Conservation (phyloP, 495 filamentous ascomycete species). For the Neurospora terricola region DNA sequence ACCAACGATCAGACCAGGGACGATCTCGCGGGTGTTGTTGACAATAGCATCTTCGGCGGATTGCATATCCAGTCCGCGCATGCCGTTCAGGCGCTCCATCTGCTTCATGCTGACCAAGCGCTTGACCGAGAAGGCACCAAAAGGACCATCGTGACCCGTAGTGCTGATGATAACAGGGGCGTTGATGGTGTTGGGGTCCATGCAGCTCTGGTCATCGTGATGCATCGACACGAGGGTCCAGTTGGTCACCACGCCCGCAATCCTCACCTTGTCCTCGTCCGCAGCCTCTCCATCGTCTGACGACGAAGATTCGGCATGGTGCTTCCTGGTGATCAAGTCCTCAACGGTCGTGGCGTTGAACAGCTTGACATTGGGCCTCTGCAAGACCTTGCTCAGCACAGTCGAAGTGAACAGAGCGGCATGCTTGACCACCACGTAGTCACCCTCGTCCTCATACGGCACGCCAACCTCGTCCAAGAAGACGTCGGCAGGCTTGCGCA, state of each 20-base stretch:
- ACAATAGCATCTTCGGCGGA: constrained; percentile 83
- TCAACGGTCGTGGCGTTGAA: constrained; percentile 91
- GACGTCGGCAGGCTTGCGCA: constrained; percentile 80
- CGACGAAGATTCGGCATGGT: constrained; percentile 1
- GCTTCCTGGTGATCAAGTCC: constrained; percentile 70
- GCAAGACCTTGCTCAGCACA: constrained; percentile 66
- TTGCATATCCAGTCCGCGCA: constrained; percentile 89
- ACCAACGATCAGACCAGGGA: constrained; percentile 79
- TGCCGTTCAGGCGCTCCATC: constrained; percentile 74
- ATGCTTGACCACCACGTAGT: constrained; percentile 87
- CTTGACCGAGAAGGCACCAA: constrained; percentile 83
- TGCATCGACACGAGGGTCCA: constrained; percentile 88
- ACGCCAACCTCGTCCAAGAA: constrained; percentile 74
- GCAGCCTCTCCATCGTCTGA: constrained; percentile 24
- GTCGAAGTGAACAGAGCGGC: constrained; percentile 86
- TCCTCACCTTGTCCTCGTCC: constrained; percentile 40
- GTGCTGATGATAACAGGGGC: constrained; percentile 76
- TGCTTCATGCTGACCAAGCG: constrained; percentile 72
- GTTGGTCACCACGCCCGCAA: constrained; percentile 87
- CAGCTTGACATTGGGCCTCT: constrained; percentile 84
- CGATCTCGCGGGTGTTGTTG: constrained; percentile 76
- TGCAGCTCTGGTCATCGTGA: constrained; percentile 78
- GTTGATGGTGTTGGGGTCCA: constrained; percentile 95
- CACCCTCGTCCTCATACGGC: constrained; percentile 78
- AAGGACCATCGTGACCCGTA: constrained; percentile 81